A percentile compares a stretch with the other conserved stretches of the same genome.
Conservation (phyloP, 2,329 filamentous ascomycete species). For the Trichoderma sp. region DNA sequence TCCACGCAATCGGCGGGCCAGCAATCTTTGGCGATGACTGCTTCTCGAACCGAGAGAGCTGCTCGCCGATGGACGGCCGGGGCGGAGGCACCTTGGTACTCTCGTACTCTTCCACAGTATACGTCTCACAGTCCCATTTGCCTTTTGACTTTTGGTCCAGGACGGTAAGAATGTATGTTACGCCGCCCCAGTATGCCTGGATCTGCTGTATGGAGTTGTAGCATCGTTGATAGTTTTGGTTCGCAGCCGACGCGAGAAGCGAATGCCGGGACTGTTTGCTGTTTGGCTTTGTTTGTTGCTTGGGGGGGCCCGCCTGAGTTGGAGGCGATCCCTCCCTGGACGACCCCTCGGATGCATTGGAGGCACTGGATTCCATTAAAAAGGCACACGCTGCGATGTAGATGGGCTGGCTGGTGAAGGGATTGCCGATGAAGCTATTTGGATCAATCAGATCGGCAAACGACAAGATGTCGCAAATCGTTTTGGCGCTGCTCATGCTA, state of each 20-base stretch:
- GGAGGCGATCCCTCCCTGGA: constrained; percentile 55
- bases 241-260: constrained; percentile 74
- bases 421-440: constrained; percentile 82
- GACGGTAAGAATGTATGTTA: constrained; percentile 81
- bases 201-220: constrained; percentile 79
- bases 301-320: constrained; percentile 8
- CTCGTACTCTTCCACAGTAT: constrained; percentile 72
- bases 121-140: constrained; percentile 72
- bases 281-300: constrained; percentile 20
- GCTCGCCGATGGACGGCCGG: constrained; percentile 34
- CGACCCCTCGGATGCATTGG: constrained; percentile 61
- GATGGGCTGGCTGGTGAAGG: constrained; percentile 85
- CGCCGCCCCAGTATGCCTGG: constrained; percentile 82
- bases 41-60: constrained; percentile 45
- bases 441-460: constrained; percentile 84
- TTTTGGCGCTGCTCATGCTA: constrained; percentile 87
- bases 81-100: constrained; percentile 55
- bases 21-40: constrained; percentile 47
- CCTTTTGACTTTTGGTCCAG: constrained; percentile 85
- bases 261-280: constrained; percentile 61
- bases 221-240: constrained; percentile 82
- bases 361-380: constrained; percentile 69
- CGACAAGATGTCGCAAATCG: constrained; percentile 81
- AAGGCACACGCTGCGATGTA: constrained; percentile 91
- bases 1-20: constrained; percentile 68